Base-by-base conservation (phyloP, 768 basidiomycete species). In the Cubamyces sp. region DNA sequence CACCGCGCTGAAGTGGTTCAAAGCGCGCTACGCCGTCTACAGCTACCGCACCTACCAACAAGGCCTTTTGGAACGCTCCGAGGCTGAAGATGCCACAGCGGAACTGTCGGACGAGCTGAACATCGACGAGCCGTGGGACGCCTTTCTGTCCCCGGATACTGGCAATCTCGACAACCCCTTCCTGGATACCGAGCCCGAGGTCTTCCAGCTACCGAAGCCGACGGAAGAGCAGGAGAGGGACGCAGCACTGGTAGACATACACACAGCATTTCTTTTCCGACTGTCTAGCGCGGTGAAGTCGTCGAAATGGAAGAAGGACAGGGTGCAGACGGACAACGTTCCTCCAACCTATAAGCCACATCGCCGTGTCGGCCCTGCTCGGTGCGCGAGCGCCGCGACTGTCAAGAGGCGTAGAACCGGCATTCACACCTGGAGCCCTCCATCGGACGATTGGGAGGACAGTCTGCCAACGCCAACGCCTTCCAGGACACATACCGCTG, bases 1-100 rank as follows among this genome's bases (percentile, higher is more conserved):
- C 5, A 14, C 25, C 3, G 19, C 19, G 3, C 25, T 60, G 40
- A 8, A 16, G 19, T 53, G 41, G 51, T 53, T 60, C 58, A 25
- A 52, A 9, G 58, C 58, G 4, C 49, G 47, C 25, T 60, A 60
- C 23, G 21, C 23, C 7, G 58, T 60, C 30, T 8, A 19, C 6
- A 12, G 3, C 9, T 47, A 56, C 12, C n/a, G 23, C 19, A 14
- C 19, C 7, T 26, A 19, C 21, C n/a, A 41, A 14, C 21, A 34
- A 23, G 40, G 4, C 2, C 34, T 4, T 26, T 4, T 11, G 15
- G 49, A 7, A 11, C 15, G 26, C 18, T 19, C 26, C 49, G 12
- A 18, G 21, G 2, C 12, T 16, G 3, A 5, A 19, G 12, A 18
- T 28, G 7, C 49, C 28, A 8, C 18, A 19, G 30, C 8, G 15